Evolutionary conservation across 805 yeast species (phyloP).

Genomic region (Cyberlindnera misumaiensis): DNA sequence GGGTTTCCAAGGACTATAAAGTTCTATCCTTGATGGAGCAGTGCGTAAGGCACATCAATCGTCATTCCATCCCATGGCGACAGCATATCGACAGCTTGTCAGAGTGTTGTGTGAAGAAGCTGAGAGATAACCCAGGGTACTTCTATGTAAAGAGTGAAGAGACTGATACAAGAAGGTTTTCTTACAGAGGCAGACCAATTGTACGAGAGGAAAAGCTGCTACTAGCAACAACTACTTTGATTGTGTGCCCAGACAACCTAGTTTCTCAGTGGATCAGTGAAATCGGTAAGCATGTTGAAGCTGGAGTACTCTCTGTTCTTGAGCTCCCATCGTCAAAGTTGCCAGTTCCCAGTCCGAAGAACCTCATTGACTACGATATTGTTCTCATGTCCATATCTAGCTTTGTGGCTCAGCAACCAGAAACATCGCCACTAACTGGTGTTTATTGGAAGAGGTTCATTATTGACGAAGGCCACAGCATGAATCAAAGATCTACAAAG

Average conservation of each 20-base stretch:
- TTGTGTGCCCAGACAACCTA: constrained; percentile 61
- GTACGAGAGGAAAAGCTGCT: constrained; percentile 26
- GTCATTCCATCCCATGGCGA: constrained; percentile 55
- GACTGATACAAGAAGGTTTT: constrained; percentile 13
- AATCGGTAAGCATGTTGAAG: constrained; percentile 45
- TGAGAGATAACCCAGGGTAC: constrained; percentile 37
- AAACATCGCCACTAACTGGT: constrained; percentile 30
- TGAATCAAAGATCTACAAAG: constrained; percentile 45
- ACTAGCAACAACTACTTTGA: constrained; percentile 47
- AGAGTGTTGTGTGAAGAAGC: constrained; percentile 27
- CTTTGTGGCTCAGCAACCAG: constrained; percentile 34
- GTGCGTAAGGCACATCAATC: constrained; percentile 37
- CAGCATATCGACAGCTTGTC: constrained; percentile 40
- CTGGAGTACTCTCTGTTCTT: constrained; percentile 30
- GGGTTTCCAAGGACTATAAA: constrained; percentile 15
- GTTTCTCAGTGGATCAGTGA: constrained; percentile 62
- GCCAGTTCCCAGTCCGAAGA: constrained; percentile 25
- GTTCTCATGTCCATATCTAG: constrained; percentile 43
- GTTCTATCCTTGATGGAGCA: constrained; percentile 28
- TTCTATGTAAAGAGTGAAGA: constrained; percentile 29
- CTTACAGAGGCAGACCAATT: constrained; percentile 13
- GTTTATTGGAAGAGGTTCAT: constrained; percentile 64
- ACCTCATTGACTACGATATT: constrained; percentile 41
- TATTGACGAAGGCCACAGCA: constrained; percentile 71
- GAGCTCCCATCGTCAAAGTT: constrained; percentile 18